These are phyloP conservation scores for Erigeron philadelphicus DNA, from an alignment of 140 eudicot genomes.

Conservation along the genomic window DNA sequence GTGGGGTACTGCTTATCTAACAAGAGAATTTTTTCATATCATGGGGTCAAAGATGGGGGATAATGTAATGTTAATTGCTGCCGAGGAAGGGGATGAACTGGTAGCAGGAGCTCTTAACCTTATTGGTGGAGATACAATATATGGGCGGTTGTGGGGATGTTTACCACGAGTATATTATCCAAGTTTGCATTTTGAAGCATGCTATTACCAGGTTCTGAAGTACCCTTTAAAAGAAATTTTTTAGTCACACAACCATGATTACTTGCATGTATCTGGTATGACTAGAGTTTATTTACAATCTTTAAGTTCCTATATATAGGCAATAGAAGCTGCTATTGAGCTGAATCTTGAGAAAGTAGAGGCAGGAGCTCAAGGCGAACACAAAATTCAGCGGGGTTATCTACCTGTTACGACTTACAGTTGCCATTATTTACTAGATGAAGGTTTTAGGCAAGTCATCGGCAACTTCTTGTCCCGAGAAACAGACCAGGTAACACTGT, in stretches of 20 bases:
- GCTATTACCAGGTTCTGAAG: conserved; percentile 83
- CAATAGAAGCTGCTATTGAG: conserved; percentile 97
- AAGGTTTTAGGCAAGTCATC: conserved; percentile 62
- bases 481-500: conserved; percentile 63
- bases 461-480: conserved; percentile 73
- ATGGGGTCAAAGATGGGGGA: conserved; percentile 98
- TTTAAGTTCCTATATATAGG: conserved; percentile 33
- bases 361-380: conserved; percentile 99
- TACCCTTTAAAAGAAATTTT: too few species aligned
- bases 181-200: conserved; percentile 92
- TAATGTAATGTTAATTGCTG: conserved; percentile 64
- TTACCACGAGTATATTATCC: conserved; percentile 75
- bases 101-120: conserved; percentile 97
- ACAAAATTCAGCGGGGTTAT: conserved; percentile 83
- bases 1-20: conserved; percentile 97
- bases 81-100: conserved; percentile 69
- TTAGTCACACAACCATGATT: not conserved
- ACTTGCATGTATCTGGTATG: not conserved
- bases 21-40: conserved; percentile 86
- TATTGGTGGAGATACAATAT: conserved; percentile 87
- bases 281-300: not conserved
- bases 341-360: conserved; percentile 76
- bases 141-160: conserved; percentile 96
- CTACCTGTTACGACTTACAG: conserved; percentile 80
- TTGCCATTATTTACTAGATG: conserved; percentile 79